A percentile compares a stretch with the other conserved stretches of the same genome.
These are phyloP conservation scores for Colletotrichum euphorbiae DNA, from an alignment of 2,329 filamentous ascomycete species.

Conservation along the genomic window DNA sequence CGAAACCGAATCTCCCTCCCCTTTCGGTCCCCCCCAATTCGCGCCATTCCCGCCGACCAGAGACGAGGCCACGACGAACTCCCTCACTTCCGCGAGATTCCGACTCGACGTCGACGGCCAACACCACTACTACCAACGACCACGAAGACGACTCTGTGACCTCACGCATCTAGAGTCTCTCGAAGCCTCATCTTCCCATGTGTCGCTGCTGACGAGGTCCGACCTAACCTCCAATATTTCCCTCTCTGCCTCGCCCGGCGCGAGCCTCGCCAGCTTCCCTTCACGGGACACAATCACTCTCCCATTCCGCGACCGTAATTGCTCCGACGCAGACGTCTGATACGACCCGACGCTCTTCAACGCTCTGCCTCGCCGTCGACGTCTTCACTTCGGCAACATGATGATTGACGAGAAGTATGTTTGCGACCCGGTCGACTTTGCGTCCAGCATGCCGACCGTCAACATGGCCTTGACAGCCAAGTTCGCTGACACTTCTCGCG, in stretches of 20 bases:
- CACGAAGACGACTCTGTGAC: constrained; percentile 9
- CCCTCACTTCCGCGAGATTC: constrained; percentile 27
- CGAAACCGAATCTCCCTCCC: constrained; percentile 35
- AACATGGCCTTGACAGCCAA: constrained; percentile 17
- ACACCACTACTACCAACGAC: constrained; percentile 12
- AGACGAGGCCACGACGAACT: constrained; percentile 27
- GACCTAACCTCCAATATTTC: constrained; percentile 19
- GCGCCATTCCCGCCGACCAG: constrained; percentile 28
- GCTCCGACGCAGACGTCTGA: constrained; percentile 25
- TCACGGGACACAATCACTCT: constrained; percentile 28
- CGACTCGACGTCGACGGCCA: constrained; percentile 9
- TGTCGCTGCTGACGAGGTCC: constrained; percentile 39
- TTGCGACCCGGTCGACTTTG: constrained; percentile 30
- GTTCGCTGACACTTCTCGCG: constrained; percentile 47
- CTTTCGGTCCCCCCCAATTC: constrained; percentile 22
- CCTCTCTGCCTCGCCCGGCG: constrained; percentile 42
- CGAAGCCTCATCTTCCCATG: constrained; percentile 27
- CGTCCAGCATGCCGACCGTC: background rate
- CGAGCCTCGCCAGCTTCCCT: constrained; percentile 41
- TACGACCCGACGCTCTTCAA: constrained; percentile 32
- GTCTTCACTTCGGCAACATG: constrained; percentile 38
- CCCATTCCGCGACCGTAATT: constrained; percentile 25
- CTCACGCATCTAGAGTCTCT: constrained; percentile 16
- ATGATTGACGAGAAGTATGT: constrained; percentile 42
- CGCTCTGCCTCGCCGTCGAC: constrained; percentile 17